A percentile compares a stretch with the other conserved stretches of the same genome.
Conservation (phyloP, 176 grass and related monocot species). For the Calamus simplicifolius region DNA sequence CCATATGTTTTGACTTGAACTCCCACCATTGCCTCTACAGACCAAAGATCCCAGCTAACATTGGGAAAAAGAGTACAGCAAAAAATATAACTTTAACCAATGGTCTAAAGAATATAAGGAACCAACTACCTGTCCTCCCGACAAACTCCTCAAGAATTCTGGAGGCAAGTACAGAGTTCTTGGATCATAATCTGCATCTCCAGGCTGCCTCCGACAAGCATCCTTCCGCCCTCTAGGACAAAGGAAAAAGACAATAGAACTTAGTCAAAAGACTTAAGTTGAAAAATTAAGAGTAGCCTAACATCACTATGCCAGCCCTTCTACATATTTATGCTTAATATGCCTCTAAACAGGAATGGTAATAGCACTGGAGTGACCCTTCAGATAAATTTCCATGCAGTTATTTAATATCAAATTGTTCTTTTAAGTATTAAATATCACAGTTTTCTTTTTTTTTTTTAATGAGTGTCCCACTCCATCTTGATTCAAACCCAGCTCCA, state of each 20-base stretch:
- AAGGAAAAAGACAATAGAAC: too few species aligned
- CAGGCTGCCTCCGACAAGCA: conserved; percentile 52
- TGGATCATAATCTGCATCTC: conserved; percentile 57
- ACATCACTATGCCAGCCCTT: not conserved
- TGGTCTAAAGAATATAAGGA: conserved; percentile 11
- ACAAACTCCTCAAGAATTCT: conserved; percentile 69
- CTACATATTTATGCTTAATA: too few species aligned
- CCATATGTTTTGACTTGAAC: conserved; percentile 95
- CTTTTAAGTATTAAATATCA: too few species aligned
- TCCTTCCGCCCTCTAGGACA: conserved; percentile 64
- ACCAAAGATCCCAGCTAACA: conserved; percentile 24
- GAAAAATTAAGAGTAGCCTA: not conserved
- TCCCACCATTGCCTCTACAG: conserved; percentile 99
- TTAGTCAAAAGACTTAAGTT: too few species aligned
- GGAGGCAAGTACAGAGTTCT: conserved; percentile 70
- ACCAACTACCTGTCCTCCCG: conserved; percentile 69
- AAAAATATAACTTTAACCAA: not conserved
- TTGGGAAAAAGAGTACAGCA: conserved; percentile 1
- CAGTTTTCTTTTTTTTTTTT: too few species aligned
- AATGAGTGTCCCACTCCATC: too few species aligned
- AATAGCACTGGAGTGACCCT: too few species aligned
- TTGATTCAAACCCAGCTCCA: too few species aligned
- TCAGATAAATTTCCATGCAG: too few species aligned
- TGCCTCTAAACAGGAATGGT: too few species aligned
- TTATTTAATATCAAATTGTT: too few species aligned